Percentiles rank a stretch among this genome's conserved stretches.
phyloP scores from a whole-genome alignment of 495 filamentous ascomycete genomes.

The Xylaria venustula region DNA sequence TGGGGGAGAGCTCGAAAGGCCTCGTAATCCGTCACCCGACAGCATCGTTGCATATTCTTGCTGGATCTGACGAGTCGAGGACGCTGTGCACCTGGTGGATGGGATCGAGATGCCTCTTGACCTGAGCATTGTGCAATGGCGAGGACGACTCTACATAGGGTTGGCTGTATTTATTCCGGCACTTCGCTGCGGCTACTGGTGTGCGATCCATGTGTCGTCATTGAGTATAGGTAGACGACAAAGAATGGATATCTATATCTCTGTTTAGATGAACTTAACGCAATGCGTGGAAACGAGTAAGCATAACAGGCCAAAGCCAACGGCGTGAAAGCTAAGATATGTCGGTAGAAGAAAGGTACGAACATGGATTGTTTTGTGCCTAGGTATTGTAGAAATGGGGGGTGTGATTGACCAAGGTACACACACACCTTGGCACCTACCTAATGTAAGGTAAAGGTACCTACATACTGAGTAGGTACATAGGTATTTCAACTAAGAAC shows the following conservation, averaged over 20 bases:
- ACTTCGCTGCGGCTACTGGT: neutral
- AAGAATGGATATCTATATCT: too few species aligned
- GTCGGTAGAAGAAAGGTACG: too few species aligned
- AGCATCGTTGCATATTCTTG: constrained; percentile 10
- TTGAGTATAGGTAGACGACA: too few species aligned
- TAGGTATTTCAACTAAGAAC: too few species aligned
- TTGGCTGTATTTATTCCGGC: neutral
- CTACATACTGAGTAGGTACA: too few species aligned
- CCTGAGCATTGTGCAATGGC: neutral
- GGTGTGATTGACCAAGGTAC: too few species aligned
- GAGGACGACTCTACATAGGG: neutral
- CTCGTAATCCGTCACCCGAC: constrained; percentile 16
- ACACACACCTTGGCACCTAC: too few species aligned
- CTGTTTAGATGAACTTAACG: neutral
- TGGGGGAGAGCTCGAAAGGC: neutral
- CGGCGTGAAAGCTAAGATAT: too few species aligned
- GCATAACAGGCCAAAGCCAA: too few species aligned
- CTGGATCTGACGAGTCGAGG: constrained; percentile 8
- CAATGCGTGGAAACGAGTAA: too few species aligned
- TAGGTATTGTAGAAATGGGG: too few species aligned
- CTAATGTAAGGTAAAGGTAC: neutral
- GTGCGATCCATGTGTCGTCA: neutral
- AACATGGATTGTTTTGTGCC: too few species aligned
- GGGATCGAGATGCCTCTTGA: neutral
- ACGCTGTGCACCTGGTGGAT: neutral